phyloP scores from a whole-genome alignment of 2,329 filamentous ascomycete species.

The Harringtonia aguacate region DNA sequence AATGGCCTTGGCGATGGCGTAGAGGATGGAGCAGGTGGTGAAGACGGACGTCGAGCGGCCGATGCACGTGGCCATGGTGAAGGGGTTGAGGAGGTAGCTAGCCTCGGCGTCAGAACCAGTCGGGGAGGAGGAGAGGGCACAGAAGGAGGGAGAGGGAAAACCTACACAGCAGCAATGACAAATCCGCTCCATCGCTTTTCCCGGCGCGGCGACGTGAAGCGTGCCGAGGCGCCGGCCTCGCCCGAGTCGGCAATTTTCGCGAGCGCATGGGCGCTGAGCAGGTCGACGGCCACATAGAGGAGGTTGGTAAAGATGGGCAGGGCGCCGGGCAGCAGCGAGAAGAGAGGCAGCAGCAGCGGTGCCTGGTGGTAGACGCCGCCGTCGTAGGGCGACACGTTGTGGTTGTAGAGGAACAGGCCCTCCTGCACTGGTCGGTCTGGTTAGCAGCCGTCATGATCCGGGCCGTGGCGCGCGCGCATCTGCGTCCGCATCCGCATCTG shows the following conservation, averaged over 20 bases:
- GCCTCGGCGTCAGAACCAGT: conserved; percentile 49
- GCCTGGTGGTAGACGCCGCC: conserved; percentile 78
- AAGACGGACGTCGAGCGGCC: conserved; percentile 83
- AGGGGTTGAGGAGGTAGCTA: conserved; percentile 90
- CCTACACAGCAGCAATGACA: conserved; percentile 69
- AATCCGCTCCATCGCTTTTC: conserved; percentile 63
- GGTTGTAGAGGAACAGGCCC: conserved; percentile 88
- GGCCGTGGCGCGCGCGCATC: too few species aligned
- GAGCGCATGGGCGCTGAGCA: conserved; percentile 72
- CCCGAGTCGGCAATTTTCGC: conserved; percentile 71
- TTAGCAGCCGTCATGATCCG: neutral
- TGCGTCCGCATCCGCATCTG: too few species aligned
- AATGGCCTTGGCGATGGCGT: conserved; percentile 72
- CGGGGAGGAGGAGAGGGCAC: neutral
- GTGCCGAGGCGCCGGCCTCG: conserved; percentile 60
- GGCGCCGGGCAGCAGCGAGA: conserved; percentile 67
- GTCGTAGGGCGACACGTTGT: conserved; percentile 95
- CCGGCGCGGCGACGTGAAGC: conserved; percentile 70
- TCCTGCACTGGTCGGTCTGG: conserved; percentile 64
- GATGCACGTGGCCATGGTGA: conserved; percentile 83
- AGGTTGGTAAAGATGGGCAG: conserved; percentile 67
- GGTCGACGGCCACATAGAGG: conserved; percentile 70
- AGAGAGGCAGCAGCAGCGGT: conserved; percentile 81
- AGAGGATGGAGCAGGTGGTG: conserved; percentile 77
- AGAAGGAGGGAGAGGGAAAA: neutral